Evolutionary conservation across 306 rosid genomes (phyloP).

Genomic region (Rosa chinensis): DNA sequence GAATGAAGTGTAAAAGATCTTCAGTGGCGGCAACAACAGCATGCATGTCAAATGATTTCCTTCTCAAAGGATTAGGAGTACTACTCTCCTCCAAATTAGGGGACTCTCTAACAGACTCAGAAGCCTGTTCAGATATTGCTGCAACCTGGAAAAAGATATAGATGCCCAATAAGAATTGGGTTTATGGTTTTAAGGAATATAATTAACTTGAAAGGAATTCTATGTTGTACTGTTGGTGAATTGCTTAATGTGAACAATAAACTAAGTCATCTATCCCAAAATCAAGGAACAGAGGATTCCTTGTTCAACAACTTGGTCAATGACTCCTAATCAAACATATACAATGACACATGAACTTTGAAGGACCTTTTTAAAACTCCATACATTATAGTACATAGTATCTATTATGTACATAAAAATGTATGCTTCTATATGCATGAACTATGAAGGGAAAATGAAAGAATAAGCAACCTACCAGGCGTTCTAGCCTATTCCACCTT

Average conservation of each 20-base stretch:
- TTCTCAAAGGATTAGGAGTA: constrained; percentile 49
- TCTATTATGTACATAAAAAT: neutral
- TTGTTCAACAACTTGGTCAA: neutral
- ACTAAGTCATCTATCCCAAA: neutral
- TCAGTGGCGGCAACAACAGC: constrained; percentile 89
- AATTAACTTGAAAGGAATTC: neutral
- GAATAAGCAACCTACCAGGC: constrained; percentile 56
- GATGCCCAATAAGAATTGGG: constrained; percentile 13
- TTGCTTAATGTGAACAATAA: neutral
- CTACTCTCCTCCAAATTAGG: constrained; percentile 41
- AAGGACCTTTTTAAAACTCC: neutral
- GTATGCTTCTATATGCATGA: neutral
- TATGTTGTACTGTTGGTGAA: neutral
- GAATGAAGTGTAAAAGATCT: constrained; percentile 74
- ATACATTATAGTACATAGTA: neutral
- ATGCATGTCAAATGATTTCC: constrained; percentile 85
- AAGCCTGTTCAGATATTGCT: constrained; percentile 94
- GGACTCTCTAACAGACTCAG: constrained; percentile 53
- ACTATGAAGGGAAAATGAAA: constrained; percentile 17
- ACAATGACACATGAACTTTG: neutral
- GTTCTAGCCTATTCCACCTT: constrained; percentile 95
- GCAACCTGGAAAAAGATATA: constrained; percentile 63
- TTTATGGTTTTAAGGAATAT: neutral
- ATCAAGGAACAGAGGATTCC: neutral
- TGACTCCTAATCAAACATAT: neutral